phyloP scores from a whole-genome alignment of 2,329 filamentous ascomycete genomes.

The Paramyrothecium sp. region DNA sequence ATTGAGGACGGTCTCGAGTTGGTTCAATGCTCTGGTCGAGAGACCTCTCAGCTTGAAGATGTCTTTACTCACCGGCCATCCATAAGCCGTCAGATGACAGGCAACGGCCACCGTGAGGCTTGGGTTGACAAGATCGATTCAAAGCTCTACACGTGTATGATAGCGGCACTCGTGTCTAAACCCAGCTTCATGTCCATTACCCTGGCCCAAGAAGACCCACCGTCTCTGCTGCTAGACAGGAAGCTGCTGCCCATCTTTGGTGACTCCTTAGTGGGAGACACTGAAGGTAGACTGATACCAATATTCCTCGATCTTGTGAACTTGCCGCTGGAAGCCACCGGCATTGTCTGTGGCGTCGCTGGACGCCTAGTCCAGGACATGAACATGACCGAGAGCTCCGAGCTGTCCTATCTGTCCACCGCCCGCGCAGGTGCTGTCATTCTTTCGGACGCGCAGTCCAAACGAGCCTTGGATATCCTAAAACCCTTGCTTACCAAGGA shows the following conservation, averaged over 20 bases:
- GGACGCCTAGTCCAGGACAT: constrained; percentile 77
- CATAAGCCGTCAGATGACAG: constrained; percentile 34
- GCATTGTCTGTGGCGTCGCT: constrained; percentile 92
- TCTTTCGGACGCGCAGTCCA: constrained; percentile 70
- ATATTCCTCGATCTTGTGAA: constrained; percentile 84
- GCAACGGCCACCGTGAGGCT: constrained; percentile 31
- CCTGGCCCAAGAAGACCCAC: constrained; percentile 70
- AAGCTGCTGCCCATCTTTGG: constrained; percentile 64
- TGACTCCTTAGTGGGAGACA: constrained; percentile 73
- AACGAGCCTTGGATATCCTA: constrained; percentile 72
- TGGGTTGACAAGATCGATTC: constrained; percentile 63
- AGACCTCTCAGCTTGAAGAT: constrained; percentile 38
- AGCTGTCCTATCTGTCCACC: constrained; percentile 89
- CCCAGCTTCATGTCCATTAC: constrained; percentile 74
- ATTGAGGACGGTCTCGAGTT: constrained; percentile 69
- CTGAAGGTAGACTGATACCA: constrained; percentile 71
- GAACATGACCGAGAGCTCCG: constrained; percentile 54
- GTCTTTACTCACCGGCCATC: constrained; percentile 35
- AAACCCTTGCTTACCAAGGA: constrained; percentile 44
- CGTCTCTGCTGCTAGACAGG: constrained; percentile 71
- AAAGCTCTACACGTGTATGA: constrained; percentile 60
- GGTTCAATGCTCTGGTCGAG: constrained; percentile 75
- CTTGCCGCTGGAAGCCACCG: constrained; percentile 83
- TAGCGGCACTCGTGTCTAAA: constrained; percentile 58
- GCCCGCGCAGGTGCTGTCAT: constrained; percentile 88